Evolutionary conservation across 768 basidiomycete species (phyloP), one percentile per base, ranked within the genome.

Genomic region (Boletus vermiculosoides): DNA sequence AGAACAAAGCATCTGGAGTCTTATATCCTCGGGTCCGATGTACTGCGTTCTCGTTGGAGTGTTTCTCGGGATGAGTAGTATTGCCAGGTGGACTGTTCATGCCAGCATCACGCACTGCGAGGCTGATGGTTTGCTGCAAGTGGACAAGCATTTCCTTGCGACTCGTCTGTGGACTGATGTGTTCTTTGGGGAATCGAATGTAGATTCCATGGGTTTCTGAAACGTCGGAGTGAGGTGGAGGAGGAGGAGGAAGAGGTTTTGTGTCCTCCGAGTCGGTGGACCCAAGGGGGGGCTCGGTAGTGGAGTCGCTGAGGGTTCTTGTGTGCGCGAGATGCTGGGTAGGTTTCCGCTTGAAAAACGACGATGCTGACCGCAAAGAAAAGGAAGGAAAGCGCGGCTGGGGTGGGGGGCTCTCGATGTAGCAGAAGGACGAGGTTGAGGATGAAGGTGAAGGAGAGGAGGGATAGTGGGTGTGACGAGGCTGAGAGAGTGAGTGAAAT

Each of bases 101-200:
- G 42, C 77, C 77, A 22, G 75, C 76, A 18, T 68, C 68, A 18
- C 73, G 62, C 8, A 77, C 76, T 8, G 77, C 77, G 23, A 57
- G 60, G 30, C 69, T 70, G 49, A 77, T 76, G 23, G 71, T 68
- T 52, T 70, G 57, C 62, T 76, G 74, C 50, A 77, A 62, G 45
- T 63, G 66, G 39, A 58, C 54, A 1, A 71, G 58, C 51, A 60
- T 64, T 23, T 69, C 52, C 42, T 63, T 67, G 51, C 64, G 70
- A 34, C 16, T 46, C 60, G 57, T 49, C 6, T 54, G 58, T 8
- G 54, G 12, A 12, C 50, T 28, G 20, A 12, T 39, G n/a, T 45
- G 23, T 18, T 50, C 55, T 0, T 53, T 23, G 41, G 70, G 46
- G n/a, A 63, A 66, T 18, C 46, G 66, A 51, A 71, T 71, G 23